Percentiles rank a stretch among this genome's conserved stretches.
These are phyloP conservation scores for Dalbergia cochinchinensis DNA, from an alignment of 306 rosid genomes.

Conservation along the genomic window DNA sequence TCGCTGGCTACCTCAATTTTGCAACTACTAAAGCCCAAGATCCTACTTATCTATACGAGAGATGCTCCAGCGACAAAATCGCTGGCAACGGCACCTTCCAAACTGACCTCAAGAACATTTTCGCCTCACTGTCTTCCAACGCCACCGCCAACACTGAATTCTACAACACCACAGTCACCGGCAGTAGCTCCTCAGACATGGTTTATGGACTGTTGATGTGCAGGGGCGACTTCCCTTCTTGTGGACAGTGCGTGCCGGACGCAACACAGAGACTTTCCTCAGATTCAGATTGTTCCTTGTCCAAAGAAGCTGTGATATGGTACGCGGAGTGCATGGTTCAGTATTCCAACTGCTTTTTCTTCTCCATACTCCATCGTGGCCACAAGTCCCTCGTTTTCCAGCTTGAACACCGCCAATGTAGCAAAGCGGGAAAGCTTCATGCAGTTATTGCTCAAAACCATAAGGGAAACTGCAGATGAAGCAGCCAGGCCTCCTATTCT, in stretches of 20 bases:
- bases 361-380: conserved; percentile 40
- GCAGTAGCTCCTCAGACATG: conserved; percentile 15
- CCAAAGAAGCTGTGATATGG: conserved; percentile 40
- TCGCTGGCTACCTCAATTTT: background rate
- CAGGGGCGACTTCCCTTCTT: conserved; percentile 35
- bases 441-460: conserved; percentile 11
- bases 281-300: background rate
- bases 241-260: conserved; percentile 16
- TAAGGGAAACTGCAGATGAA: conserved; percentile 24
- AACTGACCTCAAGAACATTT: conserved; percentile 40
- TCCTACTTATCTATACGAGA: background rate
- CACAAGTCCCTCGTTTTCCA: background rate
- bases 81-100: conserved; percentile 47
- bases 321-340: conserved; percentile 46
- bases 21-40: conserved; percentile 4
- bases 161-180: conserved; percentile 38
- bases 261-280: conserved; percentile 12
- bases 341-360: conserved; percentile 34
- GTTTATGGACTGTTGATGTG: conserved; percentile 45
- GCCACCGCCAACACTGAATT: conserved; percentile 33
- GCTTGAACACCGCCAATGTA: conserved; percentile 21
- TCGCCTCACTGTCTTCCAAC: conserved; percentile 45
- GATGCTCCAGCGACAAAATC: conserved; percentile 16
- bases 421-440: conserved; percentile 26
- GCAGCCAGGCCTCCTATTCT: conserved; percentile 24